These are phyloP conservation scores for Periglandula ipomoeae DNA, from an alignment of 2,329 filamentous ascomycete species.

Conservation along the genomic window DNA sequence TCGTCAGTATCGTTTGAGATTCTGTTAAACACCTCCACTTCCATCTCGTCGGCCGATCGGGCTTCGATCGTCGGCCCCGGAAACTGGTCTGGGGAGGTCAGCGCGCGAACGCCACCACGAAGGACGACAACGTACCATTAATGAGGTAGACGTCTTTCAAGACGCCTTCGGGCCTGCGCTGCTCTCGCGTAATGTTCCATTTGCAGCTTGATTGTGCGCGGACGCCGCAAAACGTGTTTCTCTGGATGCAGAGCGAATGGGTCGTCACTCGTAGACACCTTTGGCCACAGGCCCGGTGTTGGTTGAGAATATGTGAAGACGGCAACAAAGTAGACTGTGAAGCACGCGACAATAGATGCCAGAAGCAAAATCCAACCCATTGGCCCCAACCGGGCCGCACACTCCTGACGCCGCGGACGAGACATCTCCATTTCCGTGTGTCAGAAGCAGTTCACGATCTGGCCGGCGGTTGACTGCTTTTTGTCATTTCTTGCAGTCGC, in stretches of 20 bases:
- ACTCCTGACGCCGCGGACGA: too few relatives aligned
- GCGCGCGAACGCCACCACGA: background rate
- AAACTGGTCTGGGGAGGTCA: constrained; percentile 20
- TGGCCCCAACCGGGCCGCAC: background rate
- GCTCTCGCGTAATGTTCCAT: constrained; percentile 32
- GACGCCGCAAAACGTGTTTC: constrained; percentile 27
- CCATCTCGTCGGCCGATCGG: constrained; percentile 32
- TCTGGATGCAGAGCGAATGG: constrained; percentile 28
- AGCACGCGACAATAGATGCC: constrained; percentile 1
- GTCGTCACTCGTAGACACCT: background rate
- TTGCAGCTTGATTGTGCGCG: constrained; percentile 20
- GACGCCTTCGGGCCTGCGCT: constrained; percentile 38
- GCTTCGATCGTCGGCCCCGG: constrained; percentile 37
- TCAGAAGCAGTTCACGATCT: too few relatives aligned
- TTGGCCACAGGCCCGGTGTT: too few relatives aligned
- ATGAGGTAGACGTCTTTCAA: constrained; percentile 37
- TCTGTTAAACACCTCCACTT: constrained; percentile 30
- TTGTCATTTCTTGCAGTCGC: too few relatives aligned
- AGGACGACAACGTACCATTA: constrained; percentile 26
- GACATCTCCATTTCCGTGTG: too few relatives aligned
- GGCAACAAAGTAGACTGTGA: constrained; percentile 11
- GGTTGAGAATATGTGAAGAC: constrained; percentile 4
- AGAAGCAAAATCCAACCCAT: background rate
- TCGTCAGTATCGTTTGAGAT: constrained; percentile 14
- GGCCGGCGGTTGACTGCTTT: too few relatives aligned